Percentiles rank a stretch among this genome's conserved stretches.
Conservation (phyloP, 2,329 filamentous ascomycete genomes). For the Coniochaeta prunicola region DNA sequence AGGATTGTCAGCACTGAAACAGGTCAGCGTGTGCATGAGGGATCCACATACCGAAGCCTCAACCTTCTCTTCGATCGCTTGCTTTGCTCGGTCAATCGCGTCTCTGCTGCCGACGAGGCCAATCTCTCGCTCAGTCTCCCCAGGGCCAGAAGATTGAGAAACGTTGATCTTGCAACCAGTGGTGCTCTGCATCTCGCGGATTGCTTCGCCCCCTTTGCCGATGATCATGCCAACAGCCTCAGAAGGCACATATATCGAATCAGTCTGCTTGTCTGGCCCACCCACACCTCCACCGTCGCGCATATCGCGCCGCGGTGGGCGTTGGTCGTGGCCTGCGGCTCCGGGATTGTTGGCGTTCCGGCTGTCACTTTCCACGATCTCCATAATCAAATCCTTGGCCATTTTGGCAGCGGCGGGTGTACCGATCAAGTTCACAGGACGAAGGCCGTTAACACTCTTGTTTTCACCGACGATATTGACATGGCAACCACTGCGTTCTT, state of each 20-base stretch:
- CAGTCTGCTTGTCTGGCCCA: slow-evolving; percentile 63
- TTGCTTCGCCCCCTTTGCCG: slow-evolving; percentile 88
- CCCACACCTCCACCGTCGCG: slow-evolving; percentile 29
- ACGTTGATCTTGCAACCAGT: slow-evolving; percentile 96
- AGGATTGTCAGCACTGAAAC: slow-evolving; percentile 18
- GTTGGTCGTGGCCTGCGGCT: slow-evolving; percentile 19
- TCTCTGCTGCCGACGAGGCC: slow-evolving; percentile 72
- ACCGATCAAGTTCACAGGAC: slow-evolving; percentile 86
- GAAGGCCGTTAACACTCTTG: slow-evolving; percentile 83
- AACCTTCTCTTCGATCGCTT: slow-evolving; percentile 85
- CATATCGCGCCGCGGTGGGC: slow-evolving; percentile 26
- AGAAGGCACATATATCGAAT: slow-evolving; percentile 78
- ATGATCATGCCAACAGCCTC: slow-evolving; percentile 96
- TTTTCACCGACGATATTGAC: slow-evolving; percentile 93
- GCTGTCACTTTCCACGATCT: slow-evolving; percentile 89
- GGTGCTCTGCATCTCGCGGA: slow-evolving; percentile 83
- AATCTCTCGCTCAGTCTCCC: slow-evolving; percentile 78
- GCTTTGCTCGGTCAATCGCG: slow-evolving; percentile 73
- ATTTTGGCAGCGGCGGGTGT: slow-evolving; percentile 64
- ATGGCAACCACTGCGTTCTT: slow-evolving; percentile 88
- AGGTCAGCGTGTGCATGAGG: not conserved
- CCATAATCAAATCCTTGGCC: slow-evolving; percentile 83
- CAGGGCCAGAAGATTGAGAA: slow-evolving; percentile 68
- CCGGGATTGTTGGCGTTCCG: slow-evolving; percentile 33
- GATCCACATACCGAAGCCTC: slow-evolving; percentile 69